Base-by-base conservation (phyloP, 495 filamentous ascomycete species). In the Hapsidospora chrysogenum region DNA sequence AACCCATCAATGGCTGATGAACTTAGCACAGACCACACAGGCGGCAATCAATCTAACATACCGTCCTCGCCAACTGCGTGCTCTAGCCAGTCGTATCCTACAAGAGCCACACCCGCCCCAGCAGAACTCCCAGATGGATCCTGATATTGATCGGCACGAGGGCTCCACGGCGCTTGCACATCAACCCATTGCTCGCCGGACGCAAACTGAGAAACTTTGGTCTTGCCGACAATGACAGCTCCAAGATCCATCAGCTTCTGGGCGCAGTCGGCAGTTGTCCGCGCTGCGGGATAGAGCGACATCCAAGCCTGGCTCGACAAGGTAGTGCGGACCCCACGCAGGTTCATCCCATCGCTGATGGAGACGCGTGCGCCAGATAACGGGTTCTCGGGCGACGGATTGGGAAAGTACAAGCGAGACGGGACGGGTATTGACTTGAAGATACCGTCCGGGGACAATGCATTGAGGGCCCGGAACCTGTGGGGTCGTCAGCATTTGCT, bases 21-120 rank as follows among this genome's bases (percentile, higher is more conserved):
- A 21, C 14, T 33, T 8, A 26, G 23, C 23, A 3, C 29, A 18
- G 8, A 16, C 5, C 7, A 38, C 9, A 18, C 30, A 17, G 19
- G 25, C 18, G 23, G 11, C 16, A 14, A 21, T n/a, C 4, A 39
- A 25, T n/a, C 2, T 9, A n/a, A 15, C 40, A 33, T 29, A 33
- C 41, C 22, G 16, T 66, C 65, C n/a, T 46, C 53, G 2, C 61
- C 63, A 7, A 70, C 40, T 2, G 47, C 45, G 13, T 53, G 39
- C 47, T 68, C 64, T 8, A 70, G 40, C 63, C 62, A 70, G 14
- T 46, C 49, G 40, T 70, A 70, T 2, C 52, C 56, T 2, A 51
- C 57, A 8, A 58, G 43, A 2, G 54, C 49, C 15, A 52, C 53
- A 5, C 51, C 64, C 2, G 58, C 49, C 3, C 62, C 64, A 2